Percentiles rank a stretch among this genome's conserved stretches.
phyloP scores from a whole-genome alignment of 139 green algal species.

The Gonium pectorale region DNA sequence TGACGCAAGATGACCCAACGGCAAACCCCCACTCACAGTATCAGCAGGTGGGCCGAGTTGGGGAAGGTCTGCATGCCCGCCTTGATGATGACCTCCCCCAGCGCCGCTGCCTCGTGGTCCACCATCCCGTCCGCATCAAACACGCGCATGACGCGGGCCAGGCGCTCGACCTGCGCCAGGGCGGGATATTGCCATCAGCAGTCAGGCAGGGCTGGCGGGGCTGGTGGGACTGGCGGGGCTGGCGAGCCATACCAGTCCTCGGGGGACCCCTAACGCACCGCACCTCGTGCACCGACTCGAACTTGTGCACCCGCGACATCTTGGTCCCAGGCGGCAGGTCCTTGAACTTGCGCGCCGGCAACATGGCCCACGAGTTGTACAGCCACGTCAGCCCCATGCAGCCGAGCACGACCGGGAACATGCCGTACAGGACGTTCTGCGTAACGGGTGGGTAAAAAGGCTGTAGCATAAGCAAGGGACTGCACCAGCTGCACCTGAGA shows the following conservation, averaged over 20 bases:
- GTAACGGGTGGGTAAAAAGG: too few relatives aligned
- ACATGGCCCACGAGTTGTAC: constrained; percentile 32
- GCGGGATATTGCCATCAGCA: too few relatives aligned
- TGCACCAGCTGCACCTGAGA: too few relatives aligned
- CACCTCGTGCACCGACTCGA: constrained; percentile 36
- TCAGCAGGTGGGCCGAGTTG: constrained; percentile 45
- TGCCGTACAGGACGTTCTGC: constrained; percentile 50
- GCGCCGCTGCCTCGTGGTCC: constrained; percentile 1
- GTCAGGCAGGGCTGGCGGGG: too few relatives aligned
- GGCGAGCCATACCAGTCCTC: too few relatives aligned
- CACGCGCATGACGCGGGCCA: constrained; percentile 45
- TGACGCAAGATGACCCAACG: neutral
- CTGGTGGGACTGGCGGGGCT: too few relatives aligned
- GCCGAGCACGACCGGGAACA: constrained; percentile 23
- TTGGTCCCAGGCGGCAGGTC: constrained; percentile 5
- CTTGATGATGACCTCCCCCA: constrained; percentile 51
- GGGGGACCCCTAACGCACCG: neutral
- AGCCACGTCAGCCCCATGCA: neutral
- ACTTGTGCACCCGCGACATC: constrained; percentile 41
- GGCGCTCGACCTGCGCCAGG: constrained; percentile 7
- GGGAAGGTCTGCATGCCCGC: constrained; percentile 39
- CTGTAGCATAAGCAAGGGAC: too few relatives aligned
- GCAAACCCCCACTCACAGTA: constrained; percentile 34
- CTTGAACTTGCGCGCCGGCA: constrained; percentile 20
- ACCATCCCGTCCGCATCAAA: constrained; percentile 41